Conservation (phyloP, 176 grass and related monocot genomes). For the Oryza rufipogon region DNA sequence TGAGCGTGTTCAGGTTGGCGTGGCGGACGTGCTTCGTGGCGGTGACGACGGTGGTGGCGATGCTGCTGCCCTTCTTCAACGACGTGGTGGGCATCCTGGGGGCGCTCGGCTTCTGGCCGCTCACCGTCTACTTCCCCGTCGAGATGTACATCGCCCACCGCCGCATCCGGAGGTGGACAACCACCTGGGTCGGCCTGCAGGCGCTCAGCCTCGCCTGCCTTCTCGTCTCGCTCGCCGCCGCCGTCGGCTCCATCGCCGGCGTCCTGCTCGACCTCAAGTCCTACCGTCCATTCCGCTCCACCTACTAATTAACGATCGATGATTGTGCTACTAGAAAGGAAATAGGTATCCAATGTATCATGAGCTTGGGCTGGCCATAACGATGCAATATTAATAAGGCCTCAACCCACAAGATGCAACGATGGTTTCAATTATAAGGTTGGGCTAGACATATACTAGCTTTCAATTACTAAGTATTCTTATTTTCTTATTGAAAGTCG, state of each 20-base stretch:
- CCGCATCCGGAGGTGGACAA: slow-evolving; percentile 42
- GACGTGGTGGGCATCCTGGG: slow-evolving; percentile 62
- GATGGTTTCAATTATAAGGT: too few species aligned
- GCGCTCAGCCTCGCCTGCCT: slow-evolving; percentile 51
- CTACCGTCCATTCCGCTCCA: slow-evolving; percentile 42
- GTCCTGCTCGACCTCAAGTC: slow-evolving; percentile 53
- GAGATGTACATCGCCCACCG: slow-evolving; percentile 61
- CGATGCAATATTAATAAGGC: too few species aligned
- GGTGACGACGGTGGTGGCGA: slow-evolving; percentile 49
- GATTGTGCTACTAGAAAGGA: too few species aligned
- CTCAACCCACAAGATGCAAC: too few species aligned
- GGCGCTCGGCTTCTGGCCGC: slow-evolving; percentile 66
- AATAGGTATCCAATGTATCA: too few species aligned
- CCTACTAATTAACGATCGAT: neutral
- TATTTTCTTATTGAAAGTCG: too few species aligned
- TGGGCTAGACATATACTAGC: too few species aligned
- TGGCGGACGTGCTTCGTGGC: slow-evolving; percentile 57
- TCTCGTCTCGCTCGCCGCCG: slow-evolving; percentile 47
- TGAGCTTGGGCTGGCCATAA: too few species aligned
- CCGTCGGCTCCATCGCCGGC: slow-evolving; percentile 52
- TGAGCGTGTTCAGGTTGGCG: slow-evolving; percentile 58
- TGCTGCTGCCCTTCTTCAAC: slow-evolving; percentile 67
- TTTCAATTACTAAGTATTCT: too few species aligned
- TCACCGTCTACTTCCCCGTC: slow-evolving; percentile 73
- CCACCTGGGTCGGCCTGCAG: slow-evolving; percentile 39